phyloP scores from a whole-genome alignment of 176 grass and related monocot genomes.

The Ampelocalamus luodianensis region DNA sequence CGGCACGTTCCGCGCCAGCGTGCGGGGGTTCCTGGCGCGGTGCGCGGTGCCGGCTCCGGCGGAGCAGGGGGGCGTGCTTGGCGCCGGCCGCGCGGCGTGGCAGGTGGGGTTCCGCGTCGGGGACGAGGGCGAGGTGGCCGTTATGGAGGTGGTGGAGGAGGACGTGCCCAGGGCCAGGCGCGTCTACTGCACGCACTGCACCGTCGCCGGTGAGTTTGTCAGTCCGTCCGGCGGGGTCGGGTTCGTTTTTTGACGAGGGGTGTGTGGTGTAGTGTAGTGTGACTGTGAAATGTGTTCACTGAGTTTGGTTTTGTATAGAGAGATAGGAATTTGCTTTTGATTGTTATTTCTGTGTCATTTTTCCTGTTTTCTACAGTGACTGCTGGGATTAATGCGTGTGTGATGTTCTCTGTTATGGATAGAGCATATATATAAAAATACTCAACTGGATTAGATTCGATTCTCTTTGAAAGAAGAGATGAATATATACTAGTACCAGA shows the following conservation, averaged over 20 bases:
- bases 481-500: no score
- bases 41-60: no score
- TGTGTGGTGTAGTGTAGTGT: not conserved
- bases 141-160: conserved; percentile 76
- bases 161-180: conserved; percentile 52
- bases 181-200: conserved; percentile 74
- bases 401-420: no score
- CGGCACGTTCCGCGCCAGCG: no score
- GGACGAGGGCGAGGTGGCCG: not conserved
- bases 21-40: no score
- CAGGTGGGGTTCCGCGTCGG: conserved; percentile 41
- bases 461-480: no score
- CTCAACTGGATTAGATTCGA: no score
- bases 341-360: no score
- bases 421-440: no score
- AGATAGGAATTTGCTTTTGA: no score
- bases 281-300: not conserved
- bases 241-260: not conserved
- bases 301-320: not conserved
- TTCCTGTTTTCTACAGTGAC: no score
- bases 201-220: conserved; percentile 58
- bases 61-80: not conserved
- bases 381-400: no score
- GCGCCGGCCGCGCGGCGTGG: conserved; percentile 37
- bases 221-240: not conserved